phyloP scores from a whole-genome alignment of 352 stramenopile species.

The Globisporangium camurandrum region DNA sequence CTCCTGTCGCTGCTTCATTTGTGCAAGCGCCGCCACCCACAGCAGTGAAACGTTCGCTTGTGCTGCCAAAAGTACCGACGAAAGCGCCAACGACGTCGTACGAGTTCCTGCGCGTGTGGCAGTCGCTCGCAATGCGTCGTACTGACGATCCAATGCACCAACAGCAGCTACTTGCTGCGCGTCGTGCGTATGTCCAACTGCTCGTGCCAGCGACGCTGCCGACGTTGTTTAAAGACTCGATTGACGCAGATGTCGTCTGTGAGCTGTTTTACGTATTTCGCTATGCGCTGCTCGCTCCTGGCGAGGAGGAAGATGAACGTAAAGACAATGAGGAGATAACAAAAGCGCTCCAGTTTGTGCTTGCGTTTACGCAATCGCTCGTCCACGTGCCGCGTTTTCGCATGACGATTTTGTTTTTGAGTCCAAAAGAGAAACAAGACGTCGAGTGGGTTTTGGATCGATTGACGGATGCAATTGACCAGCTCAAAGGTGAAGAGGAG shows the following conservation, averaged over 20 bases:
- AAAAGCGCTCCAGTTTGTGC: slow-evolving; percentile 16
- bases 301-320: neutral
- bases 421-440: slow-evolving; percentile 46
- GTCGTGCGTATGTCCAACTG: slow-evolving; percentile 39
- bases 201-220: slow-evolving; percentile 25
- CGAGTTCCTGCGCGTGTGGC: slow-evolving; percentile 77
- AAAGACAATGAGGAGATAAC: too few species aligned
- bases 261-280: slow-evolving; percentile 54
- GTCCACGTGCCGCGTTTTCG: slow-evolving; percentile 56
- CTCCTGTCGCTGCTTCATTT: too few species aligned
- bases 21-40: too few species aligned
- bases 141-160: slow-evolving; percentile 23
- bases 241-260: slow-evolving; percentile 69
- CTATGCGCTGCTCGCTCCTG: slow-evolving; percentile 10
- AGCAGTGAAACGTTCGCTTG: neutral
- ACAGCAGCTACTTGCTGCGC: slow-evolving; percentile 25
- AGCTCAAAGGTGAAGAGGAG: too few species aligned
- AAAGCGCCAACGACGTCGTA: slow-evolving; percentile 65
- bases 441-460: slow-evolving; percentile 34
- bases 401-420: slow-evolving; percentile 81
- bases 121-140: slow-evolving; percentile 43
- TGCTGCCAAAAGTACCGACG: slow-evolving; percentile 49
- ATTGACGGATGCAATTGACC: slow-evolving; percentile 11
- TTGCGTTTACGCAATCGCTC: slow-evolving; percentile 31
- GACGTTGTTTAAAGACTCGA: slow-evolving; percentile 62